These are phyloP conservation scores for Knufia petricola DNA, from an alignment of 2,329 filamentous ascomycete species.

Conservation along the genomic window DNA sequence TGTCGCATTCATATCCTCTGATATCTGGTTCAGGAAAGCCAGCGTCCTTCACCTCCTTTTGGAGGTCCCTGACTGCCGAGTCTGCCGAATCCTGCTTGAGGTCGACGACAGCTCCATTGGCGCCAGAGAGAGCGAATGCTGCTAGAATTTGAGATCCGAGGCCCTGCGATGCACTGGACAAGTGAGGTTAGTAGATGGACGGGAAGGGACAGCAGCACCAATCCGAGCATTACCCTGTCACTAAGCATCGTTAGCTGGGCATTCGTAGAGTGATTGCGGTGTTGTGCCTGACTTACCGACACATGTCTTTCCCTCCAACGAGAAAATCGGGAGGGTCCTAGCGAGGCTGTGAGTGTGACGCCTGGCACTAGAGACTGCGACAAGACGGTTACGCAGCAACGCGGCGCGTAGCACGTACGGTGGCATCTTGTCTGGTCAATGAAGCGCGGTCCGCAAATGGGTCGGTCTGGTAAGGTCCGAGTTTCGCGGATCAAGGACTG, in stretches of 20 bases:
- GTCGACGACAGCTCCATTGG: constrained; percentile 10
- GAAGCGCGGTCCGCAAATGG: no score
- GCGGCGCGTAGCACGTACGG: no score
- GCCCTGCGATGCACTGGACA: constrained; percentile 10
- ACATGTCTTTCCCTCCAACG: constrained; percentile 17
- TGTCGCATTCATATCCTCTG: constrained; percentile 7
- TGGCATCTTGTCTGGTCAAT: no score
- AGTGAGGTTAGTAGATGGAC: no score
- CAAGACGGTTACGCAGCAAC: no score
- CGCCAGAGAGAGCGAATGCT: constrained; percentile 11
- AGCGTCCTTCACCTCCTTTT: constrained; percentile 5
- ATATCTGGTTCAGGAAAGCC: constrained; percentile 5
- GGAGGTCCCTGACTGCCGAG: background rate
- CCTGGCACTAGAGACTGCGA: no score
- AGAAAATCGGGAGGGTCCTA: constrained; percentile 14
- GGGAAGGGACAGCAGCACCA: no score
- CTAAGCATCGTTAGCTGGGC: no score
- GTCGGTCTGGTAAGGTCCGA: no score
- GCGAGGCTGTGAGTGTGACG: constrained; percentile 5
- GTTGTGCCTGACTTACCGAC: constrained; percentile 9
- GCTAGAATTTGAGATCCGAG: constrained; percentile 11
- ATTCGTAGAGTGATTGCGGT: background rate
- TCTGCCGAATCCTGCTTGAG: constrained; percentile 6
- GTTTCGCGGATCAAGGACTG: no score
- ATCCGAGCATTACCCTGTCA: background rate